Evolutionary conservation across 1,284 basidiomycete genomes (phyloP), one percentile per base, ranked within the genome.

Genomic region (Waitea zeae): DNA sequence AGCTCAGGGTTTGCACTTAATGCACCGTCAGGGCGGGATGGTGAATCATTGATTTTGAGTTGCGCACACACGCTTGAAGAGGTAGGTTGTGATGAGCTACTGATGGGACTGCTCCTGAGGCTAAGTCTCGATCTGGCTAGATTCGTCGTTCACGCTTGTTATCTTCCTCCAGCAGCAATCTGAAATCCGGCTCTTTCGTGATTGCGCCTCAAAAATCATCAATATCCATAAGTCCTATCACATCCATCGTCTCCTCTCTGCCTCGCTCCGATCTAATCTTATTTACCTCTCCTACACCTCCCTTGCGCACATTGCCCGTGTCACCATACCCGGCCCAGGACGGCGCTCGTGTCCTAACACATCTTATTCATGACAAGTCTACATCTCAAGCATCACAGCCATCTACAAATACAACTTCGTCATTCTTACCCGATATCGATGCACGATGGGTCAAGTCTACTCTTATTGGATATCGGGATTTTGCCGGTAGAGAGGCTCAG

Each of bases 21-120:
- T 30, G 49, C 47, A 2, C 45, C 46, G 3, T 44, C 42, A 9
- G 43, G 46, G 19, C 38, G 48, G 2, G 44, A 49, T 12, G 49
- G 48, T 3, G 57, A 62, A 17, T 51, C 54, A 2, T 41, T 70
- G 7, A 47, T 79, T 17, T 46, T 78, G 11, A 70, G 70, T 1
- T 82, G 77, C 43, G 71, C 69, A 3, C 79, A 82, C 47, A 78
- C 77, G 2, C 46, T 80, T 17, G 68, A 74, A 45, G 63, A 72
- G 63, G 72, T 62, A 44, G 48, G 61, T 47, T 7, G 9, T 7
- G 9, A 26, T n/a, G n/a, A 9, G n/a, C 24, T n/a, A 7, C 24
- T 9, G n/a, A 7, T n/a, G 24, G n/a, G 7, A 26, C 24, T n/a
- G 24, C 7, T 26, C n/a, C 9, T 9, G 9, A 7, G n/a, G 24